A percentile compares a stretch with the other conserved stretches of the same genome.
These are phyloP conservation scores for Yamadazyma philogaea DNA, from an alignment of 805 yeast species.

Conservation along the genomic window DNA sequence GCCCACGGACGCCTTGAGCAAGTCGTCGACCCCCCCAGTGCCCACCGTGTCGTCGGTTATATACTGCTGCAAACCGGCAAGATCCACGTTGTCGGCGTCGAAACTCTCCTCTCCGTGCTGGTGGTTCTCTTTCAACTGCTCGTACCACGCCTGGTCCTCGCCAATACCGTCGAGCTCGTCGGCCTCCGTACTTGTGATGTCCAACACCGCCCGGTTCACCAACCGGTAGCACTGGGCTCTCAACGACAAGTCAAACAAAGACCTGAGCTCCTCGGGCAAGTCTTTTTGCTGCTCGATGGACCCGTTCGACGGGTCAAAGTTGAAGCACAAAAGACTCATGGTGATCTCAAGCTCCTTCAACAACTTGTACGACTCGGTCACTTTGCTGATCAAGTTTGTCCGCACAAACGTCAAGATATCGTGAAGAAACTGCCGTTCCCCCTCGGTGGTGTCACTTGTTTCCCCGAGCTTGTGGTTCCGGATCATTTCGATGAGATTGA, in stretches of 20 bases:
- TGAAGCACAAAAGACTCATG: slow-evolving; percentile 72
- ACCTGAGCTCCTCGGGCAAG: slow-evolving; percentile 54
- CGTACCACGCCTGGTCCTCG: slow-evolving; percentile 14
- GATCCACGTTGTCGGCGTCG: background rate
- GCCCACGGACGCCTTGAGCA: background rate
- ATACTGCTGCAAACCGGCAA: background rate
- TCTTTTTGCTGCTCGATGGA: slow-evolving; percentile 35
- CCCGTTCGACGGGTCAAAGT: slow-evolving; percentile 31
- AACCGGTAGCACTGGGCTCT: slow-evolving; percentile 64
- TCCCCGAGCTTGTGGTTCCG: slow-evolving; percentile 40
- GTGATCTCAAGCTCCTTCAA: slow-evolving; percentile 75
- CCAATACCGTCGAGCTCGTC: slow-evolving; percentile 23
- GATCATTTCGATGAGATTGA: slow-evolving; percentile 79
- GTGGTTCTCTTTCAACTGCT: slow-evolving; percentile 7
- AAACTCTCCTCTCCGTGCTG: background rate
- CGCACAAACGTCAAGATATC: slow-evolving; percentile 57
- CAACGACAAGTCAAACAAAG: slow-evolving; percentile 55
- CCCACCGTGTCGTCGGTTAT: background rate
- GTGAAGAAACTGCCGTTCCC: slow-evolving; percentile 49
- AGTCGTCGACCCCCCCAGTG: slow-evolving; percentile 13
- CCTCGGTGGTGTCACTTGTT: slow-evolving; percentile 13
- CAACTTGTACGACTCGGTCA: slow-evolving; percentile 54
- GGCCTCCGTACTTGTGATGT: slow-evolving; percentile 21
- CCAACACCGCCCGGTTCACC: slow-evolving; percentile 65
- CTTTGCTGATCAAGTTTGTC: slow-evolving; percentile 58